Percentiles rank a stretch among this genome's conserved stretches.
These are phyloP conservation scores for Colletotrichum chlorophyti DNA, from an alignment of 2,329 filamentous ascomycete genomes.

Conservation along the genomic window DNA sequence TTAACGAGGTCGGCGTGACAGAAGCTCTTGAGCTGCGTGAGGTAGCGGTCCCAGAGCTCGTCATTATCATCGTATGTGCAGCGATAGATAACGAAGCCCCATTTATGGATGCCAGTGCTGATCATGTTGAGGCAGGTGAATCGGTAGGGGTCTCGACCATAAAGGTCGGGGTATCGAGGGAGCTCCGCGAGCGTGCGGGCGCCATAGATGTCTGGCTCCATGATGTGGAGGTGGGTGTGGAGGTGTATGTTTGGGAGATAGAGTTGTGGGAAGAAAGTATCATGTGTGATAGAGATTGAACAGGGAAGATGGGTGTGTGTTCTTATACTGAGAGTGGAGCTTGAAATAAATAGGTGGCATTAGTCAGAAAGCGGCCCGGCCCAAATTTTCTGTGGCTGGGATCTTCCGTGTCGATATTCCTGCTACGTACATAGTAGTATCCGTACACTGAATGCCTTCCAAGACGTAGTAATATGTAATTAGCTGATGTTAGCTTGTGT, in stretches of 20 bases:
- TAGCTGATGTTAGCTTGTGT: no score
- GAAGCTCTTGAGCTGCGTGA: not conserved
- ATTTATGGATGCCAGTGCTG: slow-evolving; percentile 15
- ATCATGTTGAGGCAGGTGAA: not conserved
- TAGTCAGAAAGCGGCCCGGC: not conserved
- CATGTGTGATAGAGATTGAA: not conserved
- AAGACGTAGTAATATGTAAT: no score
- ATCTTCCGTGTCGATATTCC: no score
- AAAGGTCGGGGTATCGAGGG: not conserved
- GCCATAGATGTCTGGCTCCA: not conserved
- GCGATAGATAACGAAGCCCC: slow-evolving; percentile 31
- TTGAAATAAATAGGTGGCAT: not conserved
- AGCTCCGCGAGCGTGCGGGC: slow-evolving; percentile 4
- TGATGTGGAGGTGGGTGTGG: not conserved
- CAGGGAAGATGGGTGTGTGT: not conserved
- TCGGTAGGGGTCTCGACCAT: not conserved
- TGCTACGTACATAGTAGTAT: no score
- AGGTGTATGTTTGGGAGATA: not conserved
- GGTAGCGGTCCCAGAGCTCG: slow-evolving; percentile 21
- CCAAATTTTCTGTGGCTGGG: not conserved
- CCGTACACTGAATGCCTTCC: no score
- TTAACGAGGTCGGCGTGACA: not conserved
- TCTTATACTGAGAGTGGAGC: not conserved
- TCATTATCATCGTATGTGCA: slow-evolving; percentile 29
- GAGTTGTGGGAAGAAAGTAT: not conserved